Base-by-base conservation (phyloP, 1,284 basidiomycete genomes). In the Phenoliferia sp. region DNA sequence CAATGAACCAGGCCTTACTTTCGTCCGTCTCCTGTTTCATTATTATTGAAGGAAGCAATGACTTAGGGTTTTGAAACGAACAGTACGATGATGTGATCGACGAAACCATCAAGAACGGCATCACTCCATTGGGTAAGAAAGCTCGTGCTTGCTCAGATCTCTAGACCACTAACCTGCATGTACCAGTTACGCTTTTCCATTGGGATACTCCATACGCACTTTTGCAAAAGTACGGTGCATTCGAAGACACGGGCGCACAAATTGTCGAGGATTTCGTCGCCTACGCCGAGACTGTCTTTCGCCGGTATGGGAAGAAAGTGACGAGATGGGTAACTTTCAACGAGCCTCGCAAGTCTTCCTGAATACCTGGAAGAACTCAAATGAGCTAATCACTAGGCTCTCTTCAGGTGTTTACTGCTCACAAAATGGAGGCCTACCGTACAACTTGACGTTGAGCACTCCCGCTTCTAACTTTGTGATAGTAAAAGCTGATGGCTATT, bases 181-280 rank as follows among this genome's bases (percentile, higher is more conserved):
- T 12, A 12, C 22, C 52, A 16, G 12, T 36, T 19, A 65, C 34
- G 7, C 50, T 55, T 12, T 66, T 69, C 29, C 69, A 73, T 58
- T 74, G 70, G 69, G 73, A 72, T 54, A 56, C 68, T 5, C 73
- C 73, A 28, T 61, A 67, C 1, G 65, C 63, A 3, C 44, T 72
- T 15, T 35, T 73, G 6, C 48, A 56, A 67, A 39, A 63, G 33
- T 74, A 74, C 62, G 73, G 73, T 19, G 62, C 56, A 17, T 74
- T 48, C 58, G 33, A 64, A n/a, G 62, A 66, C 44, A 65, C 59
- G 32, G 35, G 50, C 15, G 35, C 28, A 12, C 44, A 55, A n/a
- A 66, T 74, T 12, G 64, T 71, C 32, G 55, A 63, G 12, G 73
- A 74, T 55, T 74, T 66, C 59, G 52, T 50, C 22, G 44, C 29